Evolutionary conservation across 352 stramenopile species (phyloP), one percentile per base, ranked within the genome.

Genomic region (Phytopythium oedochilum): DNA sequence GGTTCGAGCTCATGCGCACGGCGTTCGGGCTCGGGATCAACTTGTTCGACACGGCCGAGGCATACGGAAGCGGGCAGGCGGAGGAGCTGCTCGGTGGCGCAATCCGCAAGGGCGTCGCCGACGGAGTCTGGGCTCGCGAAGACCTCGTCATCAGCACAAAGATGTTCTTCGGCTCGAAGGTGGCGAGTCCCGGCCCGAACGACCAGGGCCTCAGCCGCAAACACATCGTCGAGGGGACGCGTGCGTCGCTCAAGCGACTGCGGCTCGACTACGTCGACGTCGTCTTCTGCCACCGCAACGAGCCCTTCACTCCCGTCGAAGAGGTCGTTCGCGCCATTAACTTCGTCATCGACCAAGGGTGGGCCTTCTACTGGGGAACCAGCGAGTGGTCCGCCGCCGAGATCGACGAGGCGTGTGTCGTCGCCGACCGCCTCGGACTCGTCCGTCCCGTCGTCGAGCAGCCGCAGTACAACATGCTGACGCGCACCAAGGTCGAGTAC

Each of bases 361-460:
- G 44, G 44, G 44, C 44, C 17, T 51, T 51, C 44, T 51, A 42
- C 74, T 68, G 48, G 71, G 71, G 28, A 45, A 67, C 44, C 29
- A 81, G 66, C 40, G 66, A 88, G 54, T 88, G 78, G 78, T 71
- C 60, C 51, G 49, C 78, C 3, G 59, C 71, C 9, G 71, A 88
- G 52, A 84, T 88, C 28, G 66, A 46, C 6, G 73, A 88, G 51
- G 78, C 77, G 5, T 76, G 59, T 5, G 49, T 60, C 48, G 60
- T 66, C 60, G 63, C 63, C 6, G 46, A 59, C 54, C 40, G 48
- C 11, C 32, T 64, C n/a, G 12, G 29, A 4, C 46, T 67, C 26
- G 66, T 74, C 29, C 55, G 57, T 12, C 66, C 66, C 4, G 40
- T 64, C 23, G 52, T 75, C 2, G 71, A 84, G 53, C 73, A 84